Conservation (phyloP, 345 rosid genomes). For the Eucalyptus pauciflora region DNA sequence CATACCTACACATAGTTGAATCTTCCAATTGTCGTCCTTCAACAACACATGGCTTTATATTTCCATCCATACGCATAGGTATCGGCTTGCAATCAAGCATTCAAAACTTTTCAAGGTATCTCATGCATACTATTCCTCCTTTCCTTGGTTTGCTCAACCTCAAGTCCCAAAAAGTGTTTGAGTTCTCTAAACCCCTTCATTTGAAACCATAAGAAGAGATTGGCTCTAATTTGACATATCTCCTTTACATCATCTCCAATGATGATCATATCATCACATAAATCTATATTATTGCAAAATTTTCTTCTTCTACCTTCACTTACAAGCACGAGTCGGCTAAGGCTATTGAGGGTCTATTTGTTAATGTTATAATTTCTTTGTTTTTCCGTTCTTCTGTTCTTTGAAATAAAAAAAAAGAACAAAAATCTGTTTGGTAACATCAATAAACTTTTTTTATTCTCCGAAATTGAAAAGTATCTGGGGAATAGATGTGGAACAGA, state of each 20-base stretch:
- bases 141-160: not conserved
- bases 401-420: no score
- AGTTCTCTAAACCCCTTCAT: not conserved
- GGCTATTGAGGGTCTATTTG: not conserved
- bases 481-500: no score
- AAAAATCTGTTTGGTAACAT: fast-evolving
- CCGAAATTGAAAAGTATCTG: fast-evolving
- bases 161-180: not conserved
- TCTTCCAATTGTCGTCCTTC: not conserved
- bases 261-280: not conserved
- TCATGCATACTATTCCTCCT: not conserved
- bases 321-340: not conserved
- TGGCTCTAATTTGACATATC: not conserved
- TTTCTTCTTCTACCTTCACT: not conserved
- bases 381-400: no score
- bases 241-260: not conserved
- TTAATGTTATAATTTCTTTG: no score
- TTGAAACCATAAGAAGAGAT: not conserved
- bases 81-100: not conserved
- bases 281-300: no score
- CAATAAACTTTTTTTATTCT: no score
- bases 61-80: not conserved
- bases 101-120: not conserved
- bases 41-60: not conserved
- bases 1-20: not conserved